Percentiles rank a stretch among this genome's conserved stretches.
Evolutionary conservation across 2,329 filamentous ascomycete genomes (phyloP).

Genomic region (Penicillium sumatraense): DNA sequence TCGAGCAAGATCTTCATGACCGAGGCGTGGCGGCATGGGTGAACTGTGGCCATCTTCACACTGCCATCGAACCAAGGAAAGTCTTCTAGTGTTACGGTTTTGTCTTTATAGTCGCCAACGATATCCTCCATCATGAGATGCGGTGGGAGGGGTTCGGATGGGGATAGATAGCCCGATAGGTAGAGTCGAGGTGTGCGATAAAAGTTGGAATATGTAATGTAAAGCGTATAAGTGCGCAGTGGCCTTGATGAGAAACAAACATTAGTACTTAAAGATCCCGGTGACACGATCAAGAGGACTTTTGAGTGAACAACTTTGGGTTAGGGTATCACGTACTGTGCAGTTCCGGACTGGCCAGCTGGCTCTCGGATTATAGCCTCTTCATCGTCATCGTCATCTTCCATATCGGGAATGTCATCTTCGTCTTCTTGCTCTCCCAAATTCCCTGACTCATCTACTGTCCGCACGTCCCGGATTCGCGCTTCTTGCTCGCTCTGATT

Average conservation of each 20-base stretch:
- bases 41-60: conserved; percentile 94
- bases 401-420: conserved; percentile 95
- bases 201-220: conserved; percentile 97
- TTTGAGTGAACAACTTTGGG: too few species aligned
- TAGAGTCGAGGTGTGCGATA: conserved; percentile 96
- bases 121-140: conserved; percentile 96
- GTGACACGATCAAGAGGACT: conserved; percentile 2
- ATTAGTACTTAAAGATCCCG: neutral
- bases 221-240: conserved; percentile 92
- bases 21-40: conserved; percentile 94
- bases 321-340: conserved; percentile 54
- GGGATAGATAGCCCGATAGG: conserved; percentile 83
- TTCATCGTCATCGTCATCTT: conserved; percentile 91
- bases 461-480: conserved; percentile 79
- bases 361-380: conserved; percentile 92
- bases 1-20: conserved; percentile 99
- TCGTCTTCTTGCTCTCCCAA: conserved; percentile 70
- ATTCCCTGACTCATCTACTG: conserved; percentile 87
- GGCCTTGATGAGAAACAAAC: conserved; percentile 57
- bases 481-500: conserved; percentile 69
- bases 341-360: conserved; percentile 51
- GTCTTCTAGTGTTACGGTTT: conserved; percentile 96
- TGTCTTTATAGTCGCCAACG: conserved; percentile 90
- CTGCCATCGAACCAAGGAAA: conserved; percentile 92
- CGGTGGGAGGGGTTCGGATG: conserved; percentile 79